These are phyloP conservation scores for Polyporus tsugae DNA, from an alignment of 1,284 basidiomycete genomes.

Conservation along the genomic window DNA sequence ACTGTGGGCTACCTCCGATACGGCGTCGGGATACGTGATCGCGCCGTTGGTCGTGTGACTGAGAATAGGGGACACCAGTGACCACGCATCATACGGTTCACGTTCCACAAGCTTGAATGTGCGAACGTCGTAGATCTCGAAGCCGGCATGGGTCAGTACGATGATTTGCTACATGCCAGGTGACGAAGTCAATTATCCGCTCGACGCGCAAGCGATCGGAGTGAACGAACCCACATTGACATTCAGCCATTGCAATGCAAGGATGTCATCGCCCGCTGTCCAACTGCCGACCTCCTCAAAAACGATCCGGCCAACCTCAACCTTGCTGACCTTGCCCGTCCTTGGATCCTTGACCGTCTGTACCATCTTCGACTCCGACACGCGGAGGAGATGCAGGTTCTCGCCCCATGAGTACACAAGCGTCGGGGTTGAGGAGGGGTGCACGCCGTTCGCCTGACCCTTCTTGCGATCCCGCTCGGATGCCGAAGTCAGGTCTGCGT, in stretches of 20 bases:
- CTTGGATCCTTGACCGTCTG: constrained; percentile 61
- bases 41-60: constrained; percentile 55
- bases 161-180: constrained; percentile 62
- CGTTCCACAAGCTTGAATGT: constrained; percentile 64
- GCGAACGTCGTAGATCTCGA: constrained; percentile 79
- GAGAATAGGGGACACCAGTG: constrained; percentile 63
- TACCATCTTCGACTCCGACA: constrained; percentile 67
- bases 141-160: constrained; percentile 60
- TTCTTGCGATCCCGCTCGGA: constrained; percentile 43
- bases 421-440: constrained; percentile 53
- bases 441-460: constrained; percentile 34
- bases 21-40: constrained; percentile 56
- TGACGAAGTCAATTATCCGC: constrained; percentile 22
- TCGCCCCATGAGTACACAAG: constrained; percentile 88
- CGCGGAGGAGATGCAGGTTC: constrained; percentile 67
- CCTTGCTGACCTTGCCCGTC: constrained; percentile 63
- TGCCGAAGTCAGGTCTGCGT: constrained; percentile 26
- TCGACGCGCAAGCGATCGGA: constrained; percentile 12
- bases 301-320: constrained; percentile 70
- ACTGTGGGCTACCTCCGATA: constrained; percentile 73
- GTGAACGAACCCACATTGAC: constrained; percentile 67
- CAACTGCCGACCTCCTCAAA: constrained; percentile 66
- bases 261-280: constrained; percentile 62
- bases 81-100: constrained; percentile 61
- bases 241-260: constrained; percentile 81